Evolutionary conservation across 2,329 filamentous ascomycete species (phyloP).

Genomic region (Calonectria ilicicola): DNA sequence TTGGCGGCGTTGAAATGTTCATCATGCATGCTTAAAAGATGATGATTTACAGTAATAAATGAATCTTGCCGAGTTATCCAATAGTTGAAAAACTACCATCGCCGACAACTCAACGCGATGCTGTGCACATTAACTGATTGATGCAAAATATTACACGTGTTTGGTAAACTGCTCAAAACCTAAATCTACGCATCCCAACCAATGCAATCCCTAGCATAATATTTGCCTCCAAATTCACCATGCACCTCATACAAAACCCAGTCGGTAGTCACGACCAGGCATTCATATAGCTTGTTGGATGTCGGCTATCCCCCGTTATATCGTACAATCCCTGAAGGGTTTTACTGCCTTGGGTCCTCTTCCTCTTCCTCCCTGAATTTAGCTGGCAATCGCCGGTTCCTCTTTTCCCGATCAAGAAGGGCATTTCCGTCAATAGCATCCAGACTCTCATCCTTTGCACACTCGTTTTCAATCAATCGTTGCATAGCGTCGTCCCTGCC

Average conservation of each 20-base stretch:
- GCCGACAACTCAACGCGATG: neutral
- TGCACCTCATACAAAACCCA: neutral
- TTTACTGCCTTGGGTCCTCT: slow-evolving; percentile 29
- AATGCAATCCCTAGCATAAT: slow-evolving; percentile 10
- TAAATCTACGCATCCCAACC: neutral
- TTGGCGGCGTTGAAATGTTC: too few species aligned
- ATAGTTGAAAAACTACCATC: neutral
- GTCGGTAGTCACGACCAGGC: neutral
- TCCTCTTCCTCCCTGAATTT: slow-evolving; percentile 49
- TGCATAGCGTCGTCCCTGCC: slow-evolving; percentile 29
- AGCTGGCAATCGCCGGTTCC: slow-evolving; percentile 49
- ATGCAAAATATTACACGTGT: neutral
- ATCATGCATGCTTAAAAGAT: neutral
- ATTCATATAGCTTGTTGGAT: slow-evolving; percentile 7
- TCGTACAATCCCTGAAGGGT: slow-evolving; percentile 12
- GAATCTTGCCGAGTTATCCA: too few species aligned
- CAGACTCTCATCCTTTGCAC: slow-evolving; percentile 45
- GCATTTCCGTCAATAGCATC: slow-evolving; percentile 46
- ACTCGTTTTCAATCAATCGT: slow-evolving; percentile 26
- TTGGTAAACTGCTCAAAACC: neutral
- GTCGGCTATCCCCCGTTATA: slow-evolving; percentile 3
- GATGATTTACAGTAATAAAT: neutral
- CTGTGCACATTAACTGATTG: neutral
- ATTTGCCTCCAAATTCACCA: slow-evolving; percentile 15
- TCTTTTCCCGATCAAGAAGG: slow-evolving; percentile 38